These are phyloP conservation scores for Botrytis pseudocinerea DNA, from an alignment of 2,329 filamentous ascomycete genomes.

Conservation along the genomic window DNA sequence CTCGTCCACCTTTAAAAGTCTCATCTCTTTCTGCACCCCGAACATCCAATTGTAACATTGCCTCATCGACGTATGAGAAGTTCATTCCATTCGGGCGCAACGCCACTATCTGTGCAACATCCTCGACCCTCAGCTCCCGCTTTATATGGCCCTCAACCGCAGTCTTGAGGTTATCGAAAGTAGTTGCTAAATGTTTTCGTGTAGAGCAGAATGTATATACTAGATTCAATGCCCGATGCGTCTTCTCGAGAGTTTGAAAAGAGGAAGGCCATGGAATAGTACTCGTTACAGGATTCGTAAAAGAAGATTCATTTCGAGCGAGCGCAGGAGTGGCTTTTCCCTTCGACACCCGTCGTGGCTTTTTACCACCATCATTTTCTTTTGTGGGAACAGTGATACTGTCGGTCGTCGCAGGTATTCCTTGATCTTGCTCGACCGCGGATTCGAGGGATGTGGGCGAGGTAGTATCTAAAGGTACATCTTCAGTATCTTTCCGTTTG, in stretches of 20 bases:
- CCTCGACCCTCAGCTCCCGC: constrained; percentile 66
- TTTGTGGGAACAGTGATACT: constrained; percentile 55
- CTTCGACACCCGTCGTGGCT: constrained; percentile 50
- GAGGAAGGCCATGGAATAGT: constrained; percentile 65
- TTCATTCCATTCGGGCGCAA: constrained; percentile 76
- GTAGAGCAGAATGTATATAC: constrained; percentile 95
- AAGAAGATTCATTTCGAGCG: constrained; percentile 32
- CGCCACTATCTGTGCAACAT: constrained; percentile 79
- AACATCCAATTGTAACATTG: constrained; percentile 76
- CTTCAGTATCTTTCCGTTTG: constrained; percentile 42
- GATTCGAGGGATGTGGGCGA: neutral
- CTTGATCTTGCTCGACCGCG: neutral
- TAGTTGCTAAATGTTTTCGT: constrained; percentile 87
- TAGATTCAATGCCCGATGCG: constrained; percentile 82
- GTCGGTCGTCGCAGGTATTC: constrained; percentile 16
- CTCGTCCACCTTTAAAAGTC: constrained; percentile 59
- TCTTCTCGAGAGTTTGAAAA: constrained; percentile 72
- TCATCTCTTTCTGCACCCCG: constrained; percentile 67
- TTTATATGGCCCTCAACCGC: constrained; percentile 83
- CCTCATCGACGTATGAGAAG: constrained; percentile 84
- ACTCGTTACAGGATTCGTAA: constrained; percentile 33
- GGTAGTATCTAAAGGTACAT: constrained; percentile 26
- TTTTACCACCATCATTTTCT: constrained; percentile 52
- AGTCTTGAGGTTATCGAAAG: constrained; percentile 82
- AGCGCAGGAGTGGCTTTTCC: constrained; percentile 31